Evolutionary conservation across 2,329 filamentous ascomycete genomes (phyloP), one percentile per base, ranked within the genome.

Genomic region (Remersonia thermophila): DNA sequence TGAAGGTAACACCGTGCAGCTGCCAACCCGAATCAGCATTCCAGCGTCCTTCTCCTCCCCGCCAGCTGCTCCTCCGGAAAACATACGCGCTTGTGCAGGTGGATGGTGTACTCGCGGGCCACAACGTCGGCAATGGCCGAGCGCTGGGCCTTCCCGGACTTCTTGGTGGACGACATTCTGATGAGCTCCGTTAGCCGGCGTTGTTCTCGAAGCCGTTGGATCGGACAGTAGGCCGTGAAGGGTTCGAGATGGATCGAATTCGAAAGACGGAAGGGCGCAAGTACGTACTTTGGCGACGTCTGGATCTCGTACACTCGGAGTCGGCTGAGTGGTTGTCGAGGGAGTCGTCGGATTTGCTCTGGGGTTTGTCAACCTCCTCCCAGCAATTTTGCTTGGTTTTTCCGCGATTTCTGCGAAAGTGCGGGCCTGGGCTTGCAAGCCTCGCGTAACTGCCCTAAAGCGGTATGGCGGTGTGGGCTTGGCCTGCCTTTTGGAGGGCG

Each of bases 31-130:
- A 38, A 54, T 65, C 55, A 65, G 60, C 47, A 51, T 37, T 37
- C 43, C 26, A 32, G 20, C 30, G 32, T 34, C 48, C 44, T 41
- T 40, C 33, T 28, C 27, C 5, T 14, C 11, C 27, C 27, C 23
- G 20, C 38, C 20, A 32, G 13, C 10, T 25, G 32, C 29, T 37
- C 41, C 38, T 28, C 5, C 11, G 11, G 13, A 40, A 42, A 65
- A 82, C 82, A 65, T 87, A 93, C 84, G 71, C 89, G 83, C 83
- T 94, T 96, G 84, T 98, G 91, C 58, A 98, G 73, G 79, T 98
- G 89, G 73, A 98, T 96, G 69, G 91, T 98, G 80, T 98, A 98
- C 77, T 98, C 93, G 77, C 91, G 85, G 60, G 91, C 81, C 67
- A 98, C 89, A 63, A 98, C 93, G 71, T 98, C 89, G 69, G 85